Percentiles rank a stretch among this genome's conserved stretches.
phyloP scores from a whole-genome alignment of 192 early-diverging fungal genomes.

The Coemansia sp. region DNA sequence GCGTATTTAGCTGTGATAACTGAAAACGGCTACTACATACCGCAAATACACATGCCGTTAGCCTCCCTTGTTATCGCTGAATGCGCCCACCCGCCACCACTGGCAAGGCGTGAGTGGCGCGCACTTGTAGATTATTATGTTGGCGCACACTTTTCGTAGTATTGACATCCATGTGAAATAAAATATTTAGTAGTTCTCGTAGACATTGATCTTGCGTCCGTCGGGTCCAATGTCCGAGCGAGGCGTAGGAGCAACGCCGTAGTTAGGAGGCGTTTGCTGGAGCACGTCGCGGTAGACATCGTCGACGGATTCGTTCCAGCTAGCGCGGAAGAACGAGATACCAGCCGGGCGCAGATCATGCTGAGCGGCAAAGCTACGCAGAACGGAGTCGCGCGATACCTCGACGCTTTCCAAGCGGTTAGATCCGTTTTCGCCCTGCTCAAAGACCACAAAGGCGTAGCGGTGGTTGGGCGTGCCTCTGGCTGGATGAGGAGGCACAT shows the following conservation, averaged over 20 bases:
- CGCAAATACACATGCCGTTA: not conserved
- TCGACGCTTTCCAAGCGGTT: slow-evolving; percentile 54
- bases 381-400: slow-evolving; percentile 34
- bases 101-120: not conserved
- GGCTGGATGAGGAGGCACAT: slow-evolving; percentile 76
- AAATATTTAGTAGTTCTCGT: slow-evolving; percentile 29
- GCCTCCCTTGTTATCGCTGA: not conserved
- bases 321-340: slow-evolving; percentile 47
- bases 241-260: slow-evolving; percentile 21
- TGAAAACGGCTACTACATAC: not conserved
- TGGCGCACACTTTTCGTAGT: not conserved
- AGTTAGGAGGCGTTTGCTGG: slow-evolving; percentile 34
- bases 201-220: slow-evolving; percentile 44
- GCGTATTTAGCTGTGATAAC: not conserved
- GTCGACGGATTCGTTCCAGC: slow-evolving; percentile 51
- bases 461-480: slow-evolving; percentile 75
- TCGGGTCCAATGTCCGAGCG: slow-evolving; percentile 44
- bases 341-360: slow-evolving; percentile 39
- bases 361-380: slow-evolving; percentile 40
- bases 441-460: slow-evolving; percentile 66
- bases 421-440: slow-evolving; percentile 63
- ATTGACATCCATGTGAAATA: not conserved
- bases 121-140: no score
- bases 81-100: not conserved
- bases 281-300: slow-evolving; percentile 50